These are phyloP conservation scores for Puya raimondii DNA, from an alignment of 176 grass and related monocot genomes.

Conservation along the genomic window DNA sequence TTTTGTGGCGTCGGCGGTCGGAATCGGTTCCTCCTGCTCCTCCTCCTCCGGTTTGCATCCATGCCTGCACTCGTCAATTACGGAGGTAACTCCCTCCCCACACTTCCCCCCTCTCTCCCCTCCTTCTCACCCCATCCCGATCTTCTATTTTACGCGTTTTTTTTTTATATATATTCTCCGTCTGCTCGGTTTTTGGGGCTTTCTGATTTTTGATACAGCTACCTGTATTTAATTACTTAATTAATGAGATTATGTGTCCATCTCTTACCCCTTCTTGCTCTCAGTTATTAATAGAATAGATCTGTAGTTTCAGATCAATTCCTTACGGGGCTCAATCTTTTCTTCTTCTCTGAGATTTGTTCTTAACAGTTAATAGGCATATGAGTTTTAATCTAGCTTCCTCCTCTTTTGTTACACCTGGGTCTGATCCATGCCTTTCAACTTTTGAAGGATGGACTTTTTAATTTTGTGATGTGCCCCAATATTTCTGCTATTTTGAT, in stretches of 20 bases:
- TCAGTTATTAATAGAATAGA: conserved; percentile 1
- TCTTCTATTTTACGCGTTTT: background rate
- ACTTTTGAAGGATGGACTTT: background rate
- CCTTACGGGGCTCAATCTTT: conserved; percentile 1
- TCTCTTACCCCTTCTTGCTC: background rate
- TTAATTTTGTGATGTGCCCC: background rate
- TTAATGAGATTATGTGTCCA: background rate
- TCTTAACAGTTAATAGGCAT: too few species aligned
- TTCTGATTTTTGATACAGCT: conserved; percentile 1
- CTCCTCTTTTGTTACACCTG: background rate
- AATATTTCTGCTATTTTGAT: too few species aligned
- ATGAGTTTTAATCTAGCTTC: too few species aligned
- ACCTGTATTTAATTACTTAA: conserved; percentile 8
- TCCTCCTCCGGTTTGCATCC: background rate
- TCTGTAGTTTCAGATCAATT: conserved; percentile 5
- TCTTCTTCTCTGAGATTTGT: background rate
- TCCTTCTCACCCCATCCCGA: too few species aligned
- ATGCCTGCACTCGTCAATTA: conserved; percentile 18
- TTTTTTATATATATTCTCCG: conserved; percentile 17
- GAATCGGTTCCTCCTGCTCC: background rate
- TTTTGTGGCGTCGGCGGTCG: conserved; percentile 9
- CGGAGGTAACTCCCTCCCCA: background rate
- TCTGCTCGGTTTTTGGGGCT: conserved; percentile 2
- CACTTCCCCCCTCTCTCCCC: too few species aligned
- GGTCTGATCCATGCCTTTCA: background rate